Conservation (phyloP, 2,329 filamentous ascomycete species). For the Alternaria tenuissima region DNA sequence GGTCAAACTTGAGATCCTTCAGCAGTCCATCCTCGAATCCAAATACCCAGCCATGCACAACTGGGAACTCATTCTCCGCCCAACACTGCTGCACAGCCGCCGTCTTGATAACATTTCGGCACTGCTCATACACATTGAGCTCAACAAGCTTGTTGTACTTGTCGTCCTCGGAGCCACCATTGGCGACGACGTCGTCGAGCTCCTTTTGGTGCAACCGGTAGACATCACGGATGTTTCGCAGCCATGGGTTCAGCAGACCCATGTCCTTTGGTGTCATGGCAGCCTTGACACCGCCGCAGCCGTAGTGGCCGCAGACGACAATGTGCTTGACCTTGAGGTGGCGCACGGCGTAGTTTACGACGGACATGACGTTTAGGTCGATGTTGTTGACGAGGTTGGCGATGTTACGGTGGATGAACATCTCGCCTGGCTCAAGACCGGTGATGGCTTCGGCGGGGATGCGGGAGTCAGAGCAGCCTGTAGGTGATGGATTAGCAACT, state of each 20-base stretch:
- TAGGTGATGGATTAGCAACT: not conserved
- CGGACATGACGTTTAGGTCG: slow-evolving; percentile 53
- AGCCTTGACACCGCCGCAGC: slow-evolving; percentile 72
- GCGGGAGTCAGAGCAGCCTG: slow-evolving; percentile 52
- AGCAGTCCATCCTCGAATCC: slow-evolving; percentile 72
- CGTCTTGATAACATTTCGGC: slow-evolving; percentile 52
- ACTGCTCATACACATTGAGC: slow-evolving; percentile 51
- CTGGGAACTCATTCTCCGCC: slow-evolving; percentile 68
- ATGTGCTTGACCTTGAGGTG: slow-evolving; percentile 69
- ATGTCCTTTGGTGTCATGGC: slow-evolving; percentile 72
- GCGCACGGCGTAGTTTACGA: slow-evolving; percentile 52
- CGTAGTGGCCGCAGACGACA: slow-evolving; percentile 73
- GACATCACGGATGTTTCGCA: slow-evolving; percentile 77
- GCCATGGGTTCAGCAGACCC: slow-evolving; percentile 76
- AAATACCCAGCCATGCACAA: slow-evolving; percentile 80
- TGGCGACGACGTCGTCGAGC: slow-evolving; percentile 59
- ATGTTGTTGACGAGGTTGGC: slow-evolving; percentile 51
- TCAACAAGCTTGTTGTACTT: slow-evolving; percentile 49
- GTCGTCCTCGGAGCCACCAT: slow-evolving; percentile 29
- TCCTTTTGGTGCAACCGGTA: slow-evolving; percentile 76
- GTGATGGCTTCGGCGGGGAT: slow-evolving; percentile 54
- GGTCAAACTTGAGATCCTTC: slow-evolving; percentile 70
- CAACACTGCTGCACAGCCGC: slow-evolving; percentile 68
- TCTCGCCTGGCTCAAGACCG: slow-evolving; percentile 47
- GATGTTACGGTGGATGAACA: slow-evolving; percentile 49